A percentile compares a stretch with the other conserved stretches of the same genome.
These are phyloP conservation scores for Exsudoporus floridanus DNA, from an alignment of 1,284 basidiomycete genomes.

Conservation along the genomic window DNA sequence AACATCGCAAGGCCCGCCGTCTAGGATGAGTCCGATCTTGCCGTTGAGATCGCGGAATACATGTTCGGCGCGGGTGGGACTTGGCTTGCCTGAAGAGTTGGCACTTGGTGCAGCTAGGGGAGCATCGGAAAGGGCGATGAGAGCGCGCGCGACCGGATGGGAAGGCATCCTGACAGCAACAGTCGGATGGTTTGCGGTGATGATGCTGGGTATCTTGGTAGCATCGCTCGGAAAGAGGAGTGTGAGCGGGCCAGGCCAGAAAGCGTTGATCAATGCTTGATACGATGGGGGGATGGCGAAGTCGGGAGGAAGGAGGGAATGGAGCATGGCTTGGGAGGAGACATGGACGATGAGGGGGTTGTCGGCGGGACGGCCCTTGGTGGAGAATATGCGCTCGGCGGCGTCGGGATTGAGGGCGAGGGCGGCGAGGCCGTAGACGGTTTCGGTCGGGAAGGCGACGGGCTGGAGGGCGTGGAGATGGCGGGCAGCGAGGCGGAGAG, in stretches of 20 bases:
- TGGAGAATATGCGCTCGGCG: slow-evolving; percentile 76
- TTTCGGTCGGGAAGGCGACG: slow-evolving; percentile 96
- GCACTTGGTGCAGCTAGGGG: slow-evolving; percentile 96
- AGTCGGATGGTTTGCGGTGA: slow-evolving; percentile 79
- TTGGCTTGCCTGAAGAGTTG: slow-evolving; percentile 92
- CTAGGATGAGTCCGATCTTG: slow-evolving; percentile 78
- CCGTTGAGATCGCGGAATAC: slow-evolving; percentile 79
- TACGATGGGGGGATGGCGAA: slow-evolving; percentile 68
- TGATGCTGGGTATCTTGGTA: slow-evolving; percentile 56
- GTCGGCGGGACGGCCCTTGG: slow-evolving; percentile 92
- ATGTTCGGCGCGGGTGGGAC: slow-evolving; percentile 90
- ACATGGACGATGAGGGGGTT: slow-evolving; percentile 99
- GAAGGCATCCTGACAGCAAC: slow-evolving; percentile 94
- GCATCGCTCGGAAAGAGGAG: slow-evolving; percentile 82
- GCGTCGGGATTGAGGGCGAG: slow-evolving; percentile 72
- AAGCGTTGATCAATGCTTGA: slow-evolving; percentile 70
- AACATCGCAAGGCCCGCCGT: slow-evolving; percentile 89
- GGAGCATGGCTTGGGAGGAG: slow-evolving; percentile 82
- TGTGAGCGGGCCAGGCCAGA: slow-evolving; percentile 96
- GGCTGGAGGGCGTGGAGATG: slow-evolving; percentile 47
- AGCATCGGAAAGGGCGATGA: slow-evolving; percentile 74
- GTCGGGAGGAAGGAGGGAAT: slow-evolving; percentile 62
- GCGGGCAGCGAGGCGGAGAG: slow-evolving; percentile 49
- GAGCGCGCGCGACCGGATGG: slow-evolving; percentile 87
- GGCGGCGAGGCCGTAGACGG: slow-evolving; percentile 96